phyloP scores from a whole-genome alignment of 2,329 filamentous ascomycete species.

The Graphiopsis chlorocephala region DNA sequence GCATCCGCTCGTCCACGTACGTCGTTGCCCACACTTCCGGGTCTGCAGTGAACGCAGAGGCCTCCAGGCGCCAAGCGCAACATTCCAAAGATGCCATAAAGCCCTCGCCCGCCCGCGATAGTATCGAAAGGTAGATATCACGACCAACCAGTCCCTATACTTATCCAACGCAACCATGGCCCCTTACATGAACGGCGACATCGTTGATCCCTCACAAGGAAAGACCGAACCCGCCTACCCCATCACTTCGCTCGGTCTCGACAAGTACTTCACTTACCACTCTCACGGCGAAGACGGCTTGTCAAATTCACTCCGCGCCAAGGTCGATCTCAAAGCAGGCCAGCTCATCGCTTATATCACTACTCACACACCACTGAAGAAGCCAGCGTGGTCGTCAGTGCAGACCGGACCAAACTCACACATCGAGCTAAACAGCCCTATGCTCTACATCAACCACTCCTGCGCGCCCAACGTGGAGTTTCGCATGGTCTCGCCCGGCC shows the following conservation, averaged over 20 bases:
- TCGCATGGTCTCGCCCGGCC: conserved; percentile 42
- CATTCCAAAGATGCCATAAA: conserved; percentile 10
- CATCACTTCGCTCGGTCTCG: conserved; percentile 10
- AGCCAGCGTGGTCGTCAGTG: conserved; percentile 51
- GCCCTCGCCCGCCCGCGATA: neutral
- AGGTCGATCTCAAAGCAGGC: conserved; percentile 49
- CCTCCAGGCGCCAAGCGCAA: conserved; percentile 8
- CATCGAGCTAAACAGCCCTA: conserved; percentile 56
- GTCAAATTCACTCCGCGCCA: conserved; percentile 43
- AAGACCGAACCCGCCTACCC: conserved; percentile 17
- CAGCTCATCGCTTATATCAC: conserved; percentile 52
- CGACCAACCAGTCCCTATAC: neutral
- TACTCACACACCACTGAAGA: conserved; percentile 41
- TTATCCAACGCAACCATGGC: conserved; percentile 7
- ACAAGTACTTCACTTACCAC: conserved; percentile 14
- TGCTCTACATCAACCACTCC: conserved; percentile 58
- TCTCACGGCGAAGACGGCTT: conserved; percentile 15
- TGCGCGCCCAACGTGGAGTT: conserved; percentile 54
- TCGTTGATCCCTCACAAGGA: conserved; percentile 12
- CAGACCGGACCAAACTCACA: conserved; percentile 50
- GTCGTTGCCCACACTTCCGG: conserved; percentile 11
- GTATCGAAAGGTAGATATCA: neutral
- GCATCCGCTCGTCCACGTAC: conserved; percentile 14
- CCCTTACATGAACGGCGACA: conserved; percentile 14
- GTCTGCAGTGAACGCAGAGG: conserved; percentile 7